Evolutionary conservation across 202 grass and related monocot species (phyloP).

Genomic region (Elaeis oleifera): DNA sequence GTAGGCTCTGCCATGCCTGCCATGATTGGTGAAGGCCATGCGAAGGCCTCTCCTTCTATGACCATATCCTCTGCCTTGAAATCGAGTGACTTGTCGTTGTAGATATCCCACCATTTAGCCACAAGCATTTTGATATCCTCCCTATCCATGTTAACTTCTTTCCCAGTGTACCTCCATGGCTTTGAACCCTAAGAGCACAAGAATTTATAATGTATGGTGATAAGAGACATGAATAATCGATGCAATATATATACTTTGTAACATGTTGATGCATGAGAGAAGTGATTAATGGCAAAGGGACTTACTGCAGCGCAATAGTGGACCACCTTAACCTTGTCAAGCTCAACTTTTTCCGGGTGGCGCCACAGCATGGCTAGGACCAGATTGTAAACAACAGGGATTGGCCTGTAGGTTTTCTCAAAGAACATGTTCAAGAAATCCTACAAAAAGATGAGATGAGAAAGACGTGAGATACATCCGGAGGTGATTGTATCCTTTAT

Average conservation of each 20-base stretch:
- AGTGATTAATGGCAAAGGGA: background rate
- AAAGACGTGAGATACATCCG: no score
- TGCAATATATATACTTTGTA: no score
- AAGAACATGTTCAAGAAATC: constrained; percentile 97
- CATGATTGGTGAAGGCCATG: background rate
- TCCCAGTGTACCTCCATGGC: constrained; percentile 91
- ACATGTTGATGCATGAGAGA: no score
- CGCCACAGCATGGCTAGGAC: constrained; percentile 93
- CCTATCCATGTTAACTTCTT: constrained; percentile 85
- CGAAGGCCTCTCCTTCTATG: background rate
- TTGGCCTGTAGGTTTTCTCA: constrained; percentile 68
- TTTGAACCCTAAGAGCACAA: constrained; percentile 53
- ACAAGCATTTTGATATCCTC: constrained; percentile 74
- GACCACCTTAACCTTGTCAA: constrained; percentile 79
- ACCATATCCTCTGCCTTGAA: constrained; percentile 31
- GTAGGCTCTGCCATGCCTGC: background rate
- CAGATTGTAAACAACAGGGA: constrained; percentile 75
- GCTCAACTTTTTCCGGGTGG: constrained; percentile 85
- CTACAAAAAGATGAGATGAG: background rate
- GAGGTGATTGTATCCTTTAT: no score
- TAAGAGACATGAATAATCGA: no score
- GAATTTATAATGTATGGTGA: no score
- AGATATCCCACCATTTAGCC: constrained; percentile 73
- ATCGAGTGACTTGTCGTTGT: constrained; percentile 56
- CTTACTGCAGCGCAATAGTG: constrained; percentile 95